These are phyloP conservation scores for Sporisorium scitamineum DNA, from an alignment of 1,284 basidiomycete genomes.

Conservation along the genomic window DNA sequence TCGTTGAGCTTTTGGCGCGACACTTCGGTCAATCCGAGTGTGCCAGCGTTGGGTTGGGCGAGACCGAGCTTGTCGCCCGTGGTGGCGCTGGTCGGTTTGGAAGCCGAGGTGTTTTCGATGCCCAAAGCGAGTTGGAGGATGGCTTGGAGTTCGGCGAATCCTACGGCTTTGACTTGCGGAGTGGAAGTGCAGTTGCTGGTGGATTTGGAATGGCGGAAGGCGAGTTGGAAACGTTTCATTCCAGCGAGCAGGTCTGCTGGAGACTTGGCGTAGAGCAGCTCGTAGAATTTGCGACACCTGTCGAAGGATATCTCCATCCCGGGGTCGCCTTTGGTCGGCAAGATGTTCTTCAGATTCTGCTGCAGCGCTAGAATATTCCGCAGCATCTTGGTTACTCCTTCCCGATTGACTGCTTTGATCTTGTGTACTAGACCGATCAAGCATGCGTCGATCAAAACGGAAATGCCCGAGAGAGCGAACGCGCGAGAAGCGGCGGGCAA, in stretches of 20 bases:
- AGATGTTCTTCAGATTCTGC: constrained; percentile 81
- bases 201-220: not conserved
- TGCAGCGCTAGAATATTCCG: constrained; percentile 92
- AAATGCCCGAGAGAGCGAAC: constrained; percentile 88
- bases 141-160: constrained; percentile 32
- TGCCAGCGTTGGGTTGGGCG: constrained; percentile 37
- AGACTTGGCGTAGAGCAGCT: constrained; percentile 63
- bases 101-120: constrained; percentile 35
- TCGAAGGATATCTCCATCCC: constrained; percentile 77
- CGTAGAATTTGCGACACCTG: constrained; percentile 82
- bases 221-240: constrained; percentile 23
- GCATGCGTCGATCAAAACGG: constrained; percentile 85
- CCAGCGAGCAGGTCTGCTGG: constrained; percentile 11
- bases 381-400: constrained; percentile 87
- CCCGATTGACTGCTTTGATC: constrained; percentile 79
- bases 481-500: constrained; percentile 70
- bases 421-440: constrained; percentile 81
- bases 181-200: too few relatives aligned
- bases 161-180: constrained; percentile 8
- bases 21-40: constrained; percentile 27
- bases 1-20: constrained; percentile 62
- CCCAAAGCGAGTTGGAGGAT: constrained; percentile 62
- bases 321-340: constrained; percentile 56
- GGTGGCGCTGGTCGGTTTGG: constrained; percentile 4
- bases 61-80: constrained; percentile 12